Base-by-base conservation (phyloP, 2,329 filamentous ascomycete species). In the Diplodia corticola region DNA sequence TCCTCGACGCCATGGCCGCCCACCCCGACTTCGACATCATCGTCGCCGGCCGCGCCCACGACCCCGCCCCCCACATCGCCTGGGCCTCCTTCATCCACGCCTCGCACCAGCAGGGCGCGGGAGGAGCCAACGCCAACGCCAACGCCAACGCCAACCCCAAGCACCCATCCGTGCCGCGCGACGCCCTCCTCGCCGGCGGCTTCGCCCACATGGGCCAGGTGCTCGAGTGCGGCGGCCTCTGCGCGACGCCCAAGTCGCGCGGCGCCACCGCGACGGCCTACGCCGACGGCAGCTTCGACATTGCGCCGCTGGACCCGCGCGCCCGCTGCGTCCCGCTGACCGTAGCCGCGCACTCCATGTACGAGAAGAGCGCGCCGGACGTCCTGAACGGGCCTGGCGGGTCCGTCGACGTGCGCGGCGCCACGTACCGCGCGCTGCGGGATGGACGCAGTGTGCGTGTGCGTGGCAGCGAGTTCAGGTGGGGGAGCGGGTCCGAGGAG, bases 181-280 rank as follows among this genome's bases (percentile, higher is more conserved):
- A 53, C 1, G 1, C 24, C 4, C 13, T 30, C 2, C 17, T n/a
- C 15, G 12, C 3, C 33, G 50, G 50, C 15, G 50, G 50, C 4
- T 33, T 53, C 26, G 5, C 50, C 0, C 83, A 86, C 69, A 84
- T 86, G 82, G 85, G 84, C 9, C 85, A 87, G 74, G 82, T 86
- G 10, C 77, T 86, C 73, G 84, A 86, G 68, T 86, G 84, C 22
- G 84, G 83, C 10, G 79, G 69, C 0, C 69, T 77, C 0, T 86
- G 83, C 69, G 79, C 82, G 0, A 71, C 74, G 0, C 84, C 84
- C 0, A 86, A 85, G 66, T 78, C 78, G 0, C 72, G 72, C 3
- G 80, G 78, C 5, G 80, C 78, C 4, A 70, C 80, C 0, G 79
- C 81, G 0, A 81, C 78, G 0, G 68, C 84, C 0, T 80, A 79